phyloP scores from a whole-genome alignment of 192 early-diverging fungal species.

The Jimgerdemannia flammicorona region DNA sequence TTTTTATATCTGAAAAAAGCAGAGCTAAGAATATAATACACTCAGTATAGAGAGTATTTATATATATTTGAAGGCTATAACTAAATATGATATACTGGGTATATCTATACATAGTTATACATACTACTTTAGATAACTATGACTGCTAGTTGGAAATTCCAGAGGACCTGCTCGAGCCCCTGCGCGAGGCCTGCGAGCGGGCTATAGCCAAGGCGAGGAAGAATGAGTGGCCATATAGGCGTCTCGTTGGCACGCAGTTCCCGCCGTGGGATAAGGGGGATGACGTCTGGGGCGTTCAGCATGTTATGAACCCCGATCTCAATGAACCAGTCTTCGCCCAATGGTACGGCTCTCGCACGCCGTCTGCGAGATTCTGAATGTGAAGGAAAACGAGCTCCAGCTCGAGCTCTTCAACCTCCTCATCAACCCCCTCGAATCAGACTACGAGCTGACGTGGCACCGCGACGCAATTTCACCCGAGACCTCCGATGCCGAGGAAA shows the following conservation, averaged over 20 bases:
- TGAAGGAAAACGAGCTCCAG: conserved; percentile 32
- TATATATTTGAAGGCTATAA: too few relatives aligned
- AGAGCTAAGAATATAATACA: too few relatives aligned
- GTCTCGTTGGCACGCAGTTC: conserved; percentile 44
- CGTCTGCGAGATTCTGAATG: conserved; percentile 35
- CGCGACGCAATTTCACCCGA: conserved; percentile 36
- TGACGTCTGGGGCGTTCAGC: conserved; percentile 48
- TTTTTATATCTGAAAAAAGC: too few relatives aligned
- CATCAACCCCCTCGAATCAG: conserved; percentile 38
- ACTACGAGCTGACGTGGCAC: conserved; percentile 46
- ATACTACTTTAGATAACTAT: too few relatives aligned
- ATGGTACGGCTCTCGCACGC: conserved; percentile 40
- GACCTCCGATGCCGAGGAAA: conserved; percentile 31
- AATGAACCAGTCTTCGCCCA: conserved; percentile 38
- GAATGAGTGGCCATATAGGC: conserved; percentile 36
- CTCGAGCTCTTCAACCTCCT: conserved; percentile 46
- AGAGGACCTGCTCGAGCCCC: conserved; percentile 25
- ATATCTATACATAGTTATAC: too few relatives aligned
- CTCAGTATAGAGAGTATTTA: too few relatives aligned
- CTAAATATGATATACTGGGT: too few relatives aligned
- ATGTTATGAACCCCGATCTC: conserved; percentile 43
- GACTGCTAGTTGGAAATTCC: too few relatives aligned
- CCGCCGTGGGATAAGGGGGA: conserved; percentile 42
- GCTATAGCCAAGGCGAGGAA: conserved; percentile 30
- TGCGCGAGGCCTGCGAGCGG: conserved; percentile 37